Base-by-base conservation (phyloP, 2,329 filamentous ascomycete species). In the Moelleriella libera region DNA sequence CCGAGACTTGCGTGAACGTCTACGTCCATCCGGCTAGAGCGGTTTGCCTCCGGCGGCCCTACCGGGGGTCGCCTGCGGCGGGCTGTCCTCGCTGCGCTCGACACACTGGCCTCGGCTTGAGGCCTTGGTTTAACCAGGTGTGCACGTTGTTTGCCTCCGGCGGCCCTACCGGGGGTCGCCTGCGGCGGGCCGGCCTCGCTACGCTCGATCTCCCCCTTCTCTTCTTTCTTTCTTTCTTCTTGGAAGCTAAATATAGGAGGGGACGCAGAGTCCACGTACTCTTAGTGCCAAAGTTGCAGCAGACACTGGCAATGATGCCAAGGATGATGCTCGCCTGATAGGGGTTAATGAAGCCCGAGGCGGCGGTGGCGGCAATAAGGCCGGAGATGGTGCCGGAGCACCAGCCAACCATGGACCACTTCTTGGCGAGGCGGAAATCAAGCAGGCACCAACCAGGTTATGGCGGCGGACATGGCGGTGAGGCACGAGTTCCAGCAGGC, bases 401-500 rank as follows among this genome's bases (percentile, higher is more conserved):
- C 78, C 80, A 83, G 55, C 81, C 81, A 52, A 84, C 81, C 67
- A 84, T 82, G 41, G 76, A 95, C 88, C 89, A 95, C 73, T 96
- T 96, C 67, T 82, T 82, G 50, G 88, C 88, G 50, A 97, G 80
- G 51, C 92, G 84, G 78, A 83, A 97, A 77, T 98, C 92, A 58
- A 97, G 87, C 44, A 97, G 68, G 58, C 89, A 88, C 92, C 92
- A 98, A 3, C 21, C 21, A 21, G 47, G 88, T 85, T 66, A 92
- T 86, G 54, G 88, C 84, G 41, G 80, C 90, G 59, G 96, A 94
- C 72, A 88, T 88, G 63, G 88, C 90, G 39, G 88, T 92, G 60
- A 95, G 65, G 71, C 92, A 96, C 50, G 85, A 88, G 76, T 97
- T 97, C 90, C 89, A 98, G 80, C 87, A 95, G 48, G 92, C 90